Conservation (phyloP, 345 rosid species). For the Citrus maxima region DNA sequence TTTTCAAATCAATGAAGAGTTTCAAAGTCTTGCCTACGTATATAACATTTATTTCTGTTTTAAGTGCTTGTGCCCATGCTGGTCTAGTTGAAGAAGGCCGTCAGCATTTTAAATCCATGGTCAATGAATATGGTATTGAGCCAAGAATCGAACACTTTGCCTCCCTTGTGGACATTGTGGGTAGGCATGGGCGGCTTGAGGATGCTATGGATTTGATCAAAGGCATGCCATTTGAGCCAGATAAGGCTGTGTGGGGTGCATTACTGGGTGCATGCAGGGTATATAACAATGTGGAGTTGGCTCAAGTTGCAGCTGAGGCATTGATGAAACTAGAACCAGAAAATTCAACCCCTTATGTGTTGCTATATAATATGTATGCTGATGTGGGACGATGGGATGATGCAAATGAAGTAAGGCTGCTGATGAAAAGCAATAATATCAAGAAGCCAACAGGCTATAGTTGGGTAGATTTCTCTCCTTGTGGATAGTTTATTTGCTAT, state of each 20-base stretch:
- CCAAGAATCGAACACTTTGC: conserved; percentile 71
- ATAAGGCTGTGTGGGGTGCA: conserved; percentile 79
- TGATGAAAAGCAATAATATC: conserved; percentile 50
- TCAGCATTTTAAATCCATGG: conserved; percentile 51
- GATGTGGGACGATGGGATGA: conserved; percentile 61
- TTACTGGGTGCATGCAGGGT: conserved; percentile 60
- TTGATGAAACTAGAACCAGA: conserved; percentile 63
- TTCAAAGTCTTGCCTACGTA: conserved; percentile 47
- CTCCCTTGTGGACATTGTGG: conserved; percentile 50
- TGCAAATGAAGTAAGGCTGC: conserved; percentile 48
- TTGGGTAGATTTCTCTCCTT: conserved; percentile 34
- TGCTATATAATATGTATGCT: conserved; percentile 68
- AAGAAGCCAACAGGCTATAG: conserved; percentile 52
- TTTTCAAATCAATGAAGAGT: conserved; percentile 50
- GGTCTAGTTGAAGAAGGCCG: conserved; percentile 67
- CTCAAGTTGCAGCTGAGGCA: conserved; percentile 65
- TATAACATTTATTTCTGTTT: conserved; percentile 64
- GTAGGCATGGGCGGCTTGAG: conserved; percentile 55
- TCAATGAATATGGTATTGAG: conserved; percentile 36
- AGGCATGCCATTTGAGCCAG: conserved; percentile 63
- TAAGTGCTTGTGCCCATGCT: conserved; percentile 63
- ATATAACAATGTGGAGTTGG: conserved; percentile 50
- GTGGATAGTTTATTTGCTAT: not conserved
- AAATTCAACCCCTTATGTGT: conserved; percentile 61
- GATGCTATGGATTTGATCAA: conserved; percentile 55